These are phyloP conservation scores for Agrostemma githago DNA, from an alignment of 148 eudicot genomes.

Conservation along the genomic window DNA sequence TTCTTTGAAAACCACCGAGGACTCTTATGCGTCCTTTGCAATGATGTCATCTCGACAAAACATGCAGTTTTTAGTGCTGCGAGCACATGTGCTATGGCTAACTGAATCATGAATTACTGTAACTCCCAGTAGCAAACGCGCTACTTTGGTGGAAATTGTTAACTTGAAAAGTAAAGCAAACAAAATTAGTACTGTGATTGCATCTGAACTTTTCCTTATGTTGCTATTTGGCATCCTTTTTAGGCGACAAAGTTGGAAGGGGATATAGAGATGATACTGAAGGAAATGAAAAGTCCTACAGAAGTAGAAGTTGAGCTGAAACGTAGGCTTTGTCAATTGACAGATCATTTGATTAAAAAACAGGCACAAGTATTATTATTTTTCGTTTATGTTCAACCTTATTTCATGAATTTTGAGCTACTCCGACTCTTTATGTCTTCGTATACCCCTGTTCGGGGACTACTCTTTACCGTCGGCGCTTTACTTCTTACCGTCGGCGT, in stretches of 20 bases:
- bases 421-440: no score
- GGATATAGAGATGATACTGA: conserved; percentile 49
- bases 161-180: neutral
- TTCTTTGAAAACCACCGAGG: neutral
- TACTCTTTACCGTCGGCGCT: no score
- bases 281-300: conserved; percentile 66
- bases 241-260: conserved; percentile 68
- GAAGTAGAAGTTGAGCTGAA: conserved; percentile 90
- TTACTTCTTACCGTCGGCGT: no score
- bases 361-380: conserved; percentile 61
- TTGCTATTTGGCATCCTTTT: conserved; percentile 11
- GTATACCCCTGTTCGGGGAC: no score
- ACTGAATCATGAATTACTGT: neutral
- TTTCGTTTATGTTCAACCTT: neutral
- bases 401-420: neutral
- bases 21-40: neutral
- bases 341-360: conserved; percentile 95
- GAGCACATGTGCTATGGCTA: neutral
- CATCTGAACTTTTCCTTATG: neutral
- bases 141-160: neutral
- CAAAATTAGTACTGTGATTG: neutral
- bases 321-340: conserved; percentile 82
- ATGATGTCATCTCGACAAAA: neutral
- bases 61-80: neutral
- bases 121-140: neutral